phyloP scores from a whole-genome alignment of 192 early-diverging fungal species.

The Haplosporangium gracile region DNA sequence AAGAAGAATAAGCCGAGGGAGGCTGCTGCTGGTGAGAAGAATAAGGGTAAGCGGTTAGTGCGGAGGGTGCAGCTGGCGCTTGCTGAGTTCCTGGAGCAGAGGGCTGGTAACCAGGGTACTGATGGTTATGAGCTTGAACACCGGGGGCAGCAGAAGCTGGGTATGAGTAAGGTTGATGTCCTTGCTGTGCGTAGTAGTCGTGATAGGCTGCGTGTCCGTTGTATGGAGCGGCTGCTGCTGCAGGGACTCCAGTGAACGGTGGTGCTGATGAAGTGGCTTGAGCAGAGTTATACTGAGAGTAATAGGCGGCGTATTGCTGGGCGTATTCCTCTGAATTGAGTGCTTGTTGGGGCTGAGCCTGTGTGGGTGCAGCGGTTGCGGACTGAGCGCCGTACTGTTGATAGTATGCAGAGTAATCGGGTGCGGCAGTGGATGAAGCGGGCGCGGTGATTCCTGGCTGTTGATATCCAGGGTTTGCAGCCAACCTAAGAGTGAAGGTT shows the following conservation, averaged over 20 bases:
- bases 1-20: conserved; percentile 34
- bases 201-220: conserved; percentile 26
- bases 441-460: conserved; percentile 10
- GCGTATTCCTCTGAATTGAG: conserved; percentile 44
- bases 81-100: conserved; percentile 15
- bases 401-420: conserved; percentile 48
- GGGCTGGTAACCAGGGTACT: conserved; percentile 21
- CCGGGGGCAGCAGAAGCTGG: conserved; percentile 18
- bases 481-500: conserved; percentile 13
- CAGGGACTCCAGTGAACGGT: conserved; percentile 28
- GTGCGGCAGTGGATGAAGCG: conserved; percentile 13
- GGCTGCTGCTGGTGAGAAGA: conserved; percentile 32
- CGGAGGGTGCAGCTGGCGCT: conserved; percentile 17
- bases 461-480: conserved; percentile 51
- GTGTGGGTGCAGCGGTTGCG: background rate
- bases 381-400: conserved; percentile 32
- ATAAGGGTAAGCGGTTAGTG: conserved; percentile 52
- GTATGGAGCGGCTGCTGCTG: conserved; percentile 25
- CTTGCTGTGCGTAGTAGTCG: conserved; percentile 43
- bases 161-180: conserved; percentile 34
- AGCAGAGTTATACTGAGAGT: conserved; percentile 34
- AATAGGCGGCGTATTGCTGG: conserved; percentile 54
- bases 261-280: conserved; percentile 24
- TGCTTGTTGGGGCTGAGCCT: conserved; percentile 13
- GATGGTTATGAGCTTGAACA: conserved; percentile 34